Evolutionary conservation across 2,329 filamentous ascomycete genomes (phyloP).

Genomic region (Pestalotiopsis sp.): DNA sequence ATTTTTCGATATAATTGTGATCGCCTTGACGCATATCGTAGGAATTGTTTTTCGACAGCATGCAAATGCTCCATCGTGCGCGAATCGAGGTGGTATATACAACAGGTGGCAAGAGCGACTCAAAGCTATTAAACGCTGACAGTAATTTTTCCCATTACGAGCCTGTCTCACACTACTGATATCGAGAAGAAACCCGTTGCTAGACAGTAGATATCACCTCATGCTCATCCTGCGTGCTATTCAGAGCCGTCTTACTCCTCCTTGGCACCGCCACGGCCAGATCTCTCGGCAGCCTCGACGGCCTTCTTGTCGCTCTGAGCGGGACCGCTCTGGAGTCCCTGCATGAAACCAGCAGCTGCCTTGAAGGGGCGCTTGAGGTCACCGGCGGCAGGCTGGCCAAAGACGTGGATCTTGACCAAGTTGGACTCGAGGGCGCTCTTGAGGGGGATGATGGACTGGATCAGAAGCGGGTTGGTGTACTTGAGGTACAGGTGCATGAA

Average conservation of each 20-base stretch:
- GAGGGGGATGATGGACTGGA: constrained; percentile 97
- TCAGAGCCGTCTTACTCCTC: constrained; percentile 59
- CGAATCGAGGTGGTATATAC: not conserved
- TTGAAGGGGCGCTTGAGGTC: constrained; percentile 98
- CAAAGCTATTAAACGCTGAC: not conserved
- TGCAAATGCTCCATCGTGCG: not conserved
- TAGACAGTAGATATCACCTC: not conserved
- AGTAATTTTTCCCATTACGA: not conserved
- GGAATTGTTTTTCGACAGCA: not conserved
- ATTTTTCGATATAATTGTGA: not conserved
- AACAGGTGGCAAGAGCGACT: not conserved
- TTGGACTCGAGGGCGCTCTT: constrained; percentile 96
- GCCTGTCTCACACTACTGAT: not conserved
- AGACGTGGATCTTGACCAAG: constrained; percentile 92
- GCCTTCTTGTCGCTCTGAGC: constrained; percentile 93
- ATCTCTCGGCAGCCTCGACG: constrained; percentile 77
- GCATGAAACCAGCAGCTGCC: constrained; percentile 80
- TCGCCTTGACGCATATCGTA: not conserved
- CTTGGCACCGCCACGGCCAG: constrained; percentile 72
- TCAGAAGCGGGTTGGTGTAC: constrained; percentile 98
- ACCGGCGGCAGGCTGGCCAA: constrained; percentile 82
- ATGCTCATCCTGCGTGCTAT: not conserved
- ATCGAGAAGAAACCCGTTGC: not conserved
- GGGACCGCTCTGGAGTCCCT: constrained; percentile 70
- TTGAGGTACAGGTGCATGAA: constrained; percentile 99